Conservation (phyloP, 352 stramenopile species). For the Globisporangium rhizosaccharum region DNA sequence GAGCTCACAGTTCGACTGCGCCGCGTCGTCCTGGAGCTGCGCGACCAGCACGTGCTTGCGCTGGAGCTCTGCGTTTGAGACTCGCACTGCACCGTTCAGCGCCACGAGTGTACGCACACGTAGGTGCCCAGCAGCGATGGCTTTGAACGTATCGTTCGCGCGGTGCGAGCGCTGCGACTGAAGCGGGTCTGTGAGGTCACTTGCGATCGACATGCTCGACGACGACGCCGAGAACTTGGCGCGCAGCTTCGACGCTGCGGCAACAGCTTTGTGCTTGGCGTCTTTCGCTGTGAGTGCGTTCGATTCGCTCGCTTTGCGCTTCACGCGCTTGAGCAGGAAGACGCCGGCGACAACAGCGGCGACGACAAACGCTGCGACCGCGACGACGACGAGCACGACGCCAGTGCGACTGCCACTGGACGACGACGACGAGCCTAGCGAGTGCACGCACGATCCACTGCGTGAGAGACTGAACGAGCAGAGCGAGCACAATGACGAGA, state of each 20-base stretch:
- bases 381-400: conserved; percentile 34
- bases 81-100: conserved; percentile 37
- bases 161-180: conserved; percentile 22
- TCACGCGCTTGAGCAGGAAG: conserved; percentile 51
- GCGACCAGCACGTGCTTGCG: conserved; percentile 46
- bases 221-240: conserved; percentile 13
- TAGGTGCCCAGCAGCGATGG: conserved; percentile 40
- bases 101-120: conserved; percentile 34
- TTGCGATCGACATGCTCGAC: conserved; percentile 18
- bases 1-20: conserved; percentile 41
- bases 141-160: conserved; percentile 45
- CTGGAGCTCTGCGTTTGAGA: conserved; percentile 39
- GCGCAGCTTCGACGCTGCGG: conserved; percentile 20
- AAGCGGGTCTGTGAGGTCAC: conserved; percentile 26
- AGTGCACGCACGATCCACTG: neutral
- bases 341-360: conserved; percentile 39
- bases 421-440: neutral
- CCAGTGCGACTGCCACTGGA: conserved; percentile 15
- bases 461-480: neutral
- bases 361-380: conserved; percentile 36
- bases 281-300: conserved; percentile 22
- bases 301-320: conserved; percentile 34
- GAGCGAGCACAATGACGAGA: conserved; percentile 1
- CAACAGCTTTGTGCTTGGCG: conserved; percentile 33
- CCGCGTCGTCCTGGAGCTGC: conserved; percentile 48